Percentiles rank a stretch among this genome's conserved stretches.
These are phyloP conservation scores for Phytophthora sp. DNA, from an alignment of 352 stramenopile genomes.

Conservation along the genomic window DNA sequence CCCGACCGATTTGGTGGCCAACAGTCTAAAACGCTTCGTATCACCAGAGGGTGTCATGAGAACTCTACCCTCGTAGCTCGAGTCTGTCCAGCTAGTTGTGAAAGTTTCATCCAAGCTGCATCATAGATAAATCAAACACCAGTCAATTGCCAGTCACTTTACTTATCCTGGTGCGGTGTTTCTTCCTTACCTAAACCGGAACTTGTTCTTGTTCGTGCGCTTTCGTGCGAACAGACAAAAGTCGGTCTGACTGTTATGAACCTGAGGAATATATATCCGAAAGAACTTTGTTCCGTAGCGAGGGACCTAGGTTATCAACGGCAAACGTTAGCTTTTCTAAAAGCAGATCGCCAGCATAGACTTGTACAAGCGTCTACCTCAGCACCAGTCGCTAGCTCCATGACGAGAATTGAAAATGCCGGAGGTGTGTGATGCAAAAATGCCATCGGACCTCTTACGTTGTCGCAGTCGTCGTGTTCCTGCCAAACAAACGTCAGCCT, in stretches of 20 bases:
- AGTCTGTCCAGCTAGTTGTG: slow-evolving; percentile 69
- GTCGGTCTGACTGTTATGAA: slow-evolving; percentile 70
- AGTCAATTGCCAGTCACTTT: neutral
- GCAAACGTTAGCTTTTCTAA: neutral
- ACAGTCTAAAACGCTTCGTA: slow-evolving; percentile 61
- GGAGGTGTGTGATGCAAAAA: slow-evolving; percentile 74
- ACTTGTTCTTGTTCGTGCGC: slow-evolving; percentile 76
- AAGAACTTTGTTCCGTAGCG: slow-evolving; percentile 79
- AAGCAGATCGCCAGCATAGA: too few species aligned
- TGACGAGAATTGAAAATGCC: slow-evolving; percentile 64
- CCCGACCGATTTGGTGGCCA: slow-evolving; percentile 47
- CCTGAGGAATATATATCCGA: slow-evolving; percentile 75
- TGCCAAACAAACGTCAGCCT: neutral
- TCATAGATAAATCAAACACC: neutral
- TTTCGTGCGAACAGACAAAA: slow-evolving; percentile 84
- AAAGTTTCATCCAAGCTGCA: slow-evolving; percentile 58
- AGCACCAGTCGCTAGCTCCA: slow-evolving; percentile 59
- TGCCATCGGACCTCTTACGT: slow-evolving; percentile 44
- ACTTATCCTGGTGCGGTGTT: neutral
- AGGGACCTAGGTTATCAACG: slow-evolving; percentile 26
- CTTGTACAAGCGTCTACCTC: too few species aligned
- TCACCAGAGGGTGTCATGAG: slow-evolving; percentile 51
- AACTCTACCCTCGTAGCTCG: slow-evolving; percentile 67
- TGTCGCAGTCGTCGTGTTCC: slow-evolving; percentile 43
- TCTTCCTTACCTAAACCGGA: slow-evolving; percentile 64